A percentile compares a stretch with the other conserved stretches of the same genome.
These are phyloP conservation scores for Sporothrix humicola DNA, from an alignment of 2,329 filamentous ascomycete species.

Conservation along the genomic window DNA sequence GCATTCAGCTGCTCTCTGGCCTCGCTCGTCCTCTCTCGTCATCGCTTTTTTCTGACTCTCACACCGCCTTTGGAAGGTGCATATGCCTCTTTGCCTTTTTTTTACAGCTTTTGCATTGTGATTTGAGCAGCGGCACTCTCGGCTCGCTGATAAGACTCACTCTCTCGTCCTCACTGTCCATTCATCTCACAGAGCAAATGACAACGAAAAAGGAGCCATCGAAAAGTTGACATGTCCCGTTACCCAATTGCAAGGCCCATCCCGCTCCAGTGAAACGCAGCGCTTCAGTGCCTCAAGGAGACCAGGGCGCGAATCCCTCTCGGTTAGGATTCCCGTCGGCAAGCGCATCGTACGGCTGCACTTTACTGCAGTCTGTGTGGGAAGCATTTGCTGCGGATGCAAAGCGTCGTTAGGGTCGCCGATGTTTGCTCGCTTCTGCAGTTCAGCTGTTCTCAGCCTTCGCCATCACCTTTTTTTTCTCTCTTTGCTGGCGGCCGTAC, in stretches of 20 bases:
- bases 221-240: conserved; percentile 9
- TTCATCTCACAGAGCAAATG: background rate
- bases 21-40: background rate
- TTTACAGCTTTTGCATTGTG: background rate
- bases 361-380: background rate
- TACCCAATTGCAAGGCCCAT: conserved; percentile 18
- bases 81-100: background rate
- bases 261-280: conserved; percentile 24
- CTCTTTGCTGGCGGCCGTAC: background rate
- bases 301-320: conserved; percentile 27
- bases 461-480: background rate
- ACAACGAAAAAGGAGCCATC: background rate
- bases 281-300: background rate
- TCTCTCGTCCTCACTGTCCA: background rate
- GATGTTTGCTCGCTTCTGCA: background rate
- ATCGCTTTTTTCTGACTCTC: background rate
- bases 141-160: background rate
- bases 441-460: background rate
- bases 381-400: background rate
- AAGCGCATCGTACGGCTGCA: background rate
- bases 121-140: background rate
- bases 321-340: conserved; percentile 17
- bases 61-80: background rate
- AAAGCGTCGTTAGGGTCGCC: background rate
- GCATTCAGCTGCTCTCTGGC: background rate